Percentiles rank a stretch among this genome's conserved stretches.
Conservation (phyloP, 2,329 filamentous ascomycete genomes). For the Colletotrichum sp. region DNA sequence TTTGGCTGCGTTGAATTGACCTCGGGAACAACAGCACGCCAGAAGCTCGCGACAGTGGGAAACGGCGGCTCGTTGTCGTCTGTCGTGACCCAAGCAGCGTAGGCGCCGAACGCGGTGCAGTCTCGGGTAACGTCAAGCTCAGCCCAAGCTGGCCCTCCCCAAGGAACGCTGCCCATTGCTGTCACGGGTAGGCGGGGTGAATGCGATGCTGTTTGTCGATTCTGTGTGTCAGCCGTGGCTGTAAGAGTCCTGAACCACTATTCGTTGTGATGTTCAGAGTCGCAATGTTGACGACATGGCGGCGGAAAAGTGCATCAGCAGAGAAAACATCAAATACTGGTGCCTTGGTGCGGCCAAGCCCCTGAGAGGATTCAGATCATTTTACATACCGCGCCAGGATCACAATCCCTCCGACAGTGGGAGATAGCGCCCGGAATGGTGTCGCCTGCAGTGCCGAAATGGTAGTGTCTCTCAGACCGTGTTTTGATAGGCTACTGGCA, state of each 20-base stretch:
- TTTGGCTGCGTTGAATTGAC: neutral
- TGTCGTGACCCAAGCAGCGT: slow-evolving; percentile 10
- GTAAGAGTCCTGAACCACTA: neutral
- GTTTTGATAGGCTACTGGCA: neutral
- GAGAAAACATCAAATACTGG: neutral
- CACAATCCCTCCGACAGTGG: neutral
- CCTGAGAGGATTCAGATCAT: neutral
- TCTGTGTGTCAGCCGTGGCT: neutral
- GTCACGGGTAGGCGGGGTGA: neutral
- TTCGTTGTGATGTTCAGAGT: neutral
- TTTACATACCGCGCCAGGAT: neutral
- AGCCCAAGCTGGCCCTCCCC: neutral
- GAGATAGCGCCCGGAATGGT: neutral
- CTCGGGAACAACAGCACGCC: neutral
- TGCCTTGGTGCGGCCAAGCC: neutral
- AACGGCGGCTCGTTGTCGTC: neutral
- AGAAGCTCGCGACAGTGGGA: slow-evolving; percentile 1
- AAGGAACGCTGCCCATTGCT: neutral
- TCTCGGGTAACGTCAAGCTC: neutral
- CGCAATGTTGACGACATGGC: neutral
- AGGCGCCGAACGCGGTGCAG: slow-evolving; percentile 2
- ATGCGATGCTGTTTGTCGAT: no score
- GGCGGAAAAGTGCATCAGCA: neutral
- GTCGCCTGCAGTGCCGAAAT: neutral
- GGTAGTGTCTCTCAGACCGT: neutral